These are phyloP conservation scores for Metschnikowia baotianmanensis DNA, from an alignment of 805 yeast species.

Conservation along the genomic window DNA sequence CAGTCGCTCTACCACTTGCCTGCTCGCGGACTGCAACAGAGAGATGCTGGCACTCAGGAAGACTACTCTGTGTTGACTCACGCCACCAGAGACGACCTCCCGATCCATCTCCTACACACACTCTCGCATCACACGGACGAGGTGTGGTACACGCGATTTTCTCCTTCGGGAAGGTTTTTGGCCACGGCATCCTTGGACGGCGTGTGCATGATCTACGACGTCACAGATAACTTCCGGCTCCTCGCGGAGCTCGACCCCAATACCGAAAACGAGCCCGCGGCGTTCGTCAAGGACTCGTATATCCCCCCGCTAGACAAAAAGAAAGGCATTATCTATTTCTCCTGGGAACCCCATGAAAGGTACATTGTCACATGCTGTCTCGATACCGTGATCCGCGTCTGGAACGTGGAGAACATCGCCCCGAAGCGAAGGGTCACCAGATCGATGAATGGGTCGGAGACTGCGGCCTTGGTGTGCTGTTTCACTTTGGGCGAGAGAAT, in stretches of 20 bases:
- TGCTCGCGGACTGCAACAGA: slow-evolving; percentile 6
- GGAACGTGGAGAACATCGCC: slow-evolving; percentile 51
- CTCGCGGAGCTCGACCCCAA: slow-evolving; percentile 32
- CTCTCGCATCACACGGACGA: slow-evolving; percentile 62
- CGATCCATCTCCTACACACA: slow-evolving; percentile 45
- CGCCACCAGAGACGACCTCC: slow-evolving; percentile 31
- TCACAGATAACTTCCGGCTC: slow-evolving; percentile 39
- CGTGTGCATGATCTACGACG: slow-evolving; percentile 63
- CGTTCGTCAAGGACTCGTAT: slow-evolving; percentile 26
- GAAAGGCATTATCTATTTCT: slow-evolving; percentile 50
- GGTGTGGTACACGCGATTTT: slow-evolving; percentile 80
- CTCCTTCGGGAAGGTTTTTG: slow-evolving; percentile 70
- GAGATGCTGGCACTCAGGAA: not conserved
- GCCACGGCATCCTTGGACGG: slow-evolving; percentile 79
- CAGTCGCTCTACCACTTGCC: slow-evolving; percentile 18
- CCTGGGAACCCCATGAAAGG: slow-evolving; percentile 75
- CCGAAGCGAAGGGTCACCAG: slow-evolving; percentile 24
- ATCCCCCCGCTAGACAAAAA: slow-evolving; percentile 26
- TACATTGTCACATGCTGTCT: slow-evolving; percentile 68
- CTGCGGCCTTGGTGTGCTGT: slow-evolving; percentile 26
- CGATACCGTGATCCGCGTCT: slow-evolving; percentile 66
- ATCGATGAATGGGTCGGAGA: slow-evolving; percentile 22
- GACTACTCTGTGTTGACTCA: not conserved
- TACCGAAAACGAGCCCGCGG: slow-evolving; percentile 25
- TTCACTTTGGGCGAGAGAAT: slow-evolving; percentile 41